Conservation (phyloP, 331 rosid genomes). For the Spiraea crenata region DNA sequence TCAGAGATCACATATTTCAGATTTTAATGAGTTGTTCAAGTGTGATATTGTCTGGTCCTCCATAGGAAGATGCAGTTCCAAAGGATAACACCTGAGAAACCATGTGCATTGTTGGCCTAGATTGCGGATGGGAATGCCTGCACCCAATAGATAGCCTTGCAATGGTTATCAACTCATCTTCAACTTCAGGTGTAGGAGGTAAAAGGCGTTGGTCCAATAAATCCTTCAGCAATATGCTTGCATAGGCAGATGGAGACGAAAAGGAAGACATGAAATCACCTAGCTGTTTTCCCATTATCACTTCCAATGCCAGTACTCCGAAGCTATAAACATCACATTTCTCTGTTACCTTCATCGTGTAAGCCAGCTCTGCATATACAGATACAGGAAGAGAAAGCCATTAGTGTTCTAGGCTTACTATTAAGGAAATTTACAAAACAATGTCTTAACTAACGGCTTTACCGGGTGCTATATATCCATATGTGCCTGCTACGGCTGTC, state of each 20-base stretch:
- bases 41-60: not conserved
- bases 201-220: slow-evolving; percentile 2
- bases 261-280: not conserved
- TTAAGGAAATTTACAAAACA: not conserved
- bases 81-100: slow-evolving; percentile 1
- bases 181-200: not conserved
- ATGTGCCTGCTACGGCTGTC: slow-evolving; percentile 37
- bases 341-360: slow-evolving; percentile 5
- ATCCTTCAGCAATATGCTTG: not conserved
- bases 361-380: not conserved
- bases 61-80: not conserved
- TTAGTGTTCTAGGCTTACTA: not conserved
- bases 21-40: slow-evolving; percentile 1
- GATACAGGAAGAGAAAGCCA: not conserved
- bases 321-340: slow-evolving; percentile 14
- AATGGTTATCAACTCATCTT: not conserved
- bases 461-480: slow-evolving; percentile 19
- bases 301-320: slow-evolving; percentile 5
- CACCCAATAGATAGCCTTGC: not conserved
- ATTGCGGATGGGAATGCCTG: not conserved
- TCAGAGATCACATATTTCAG: not conserved
- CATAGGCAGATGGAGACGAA: not conserved
- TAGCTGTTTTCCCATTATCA: not conserved
- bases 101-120: slow-evolving; percentile 12
- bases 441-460: not conserved